A percentile compares a stretch with the other conserved stretches of the same genome.
phyloP scores from a whole-genome alignment of 1,284 basidiomycete species.

The Calocybe gambosa region DNA sequence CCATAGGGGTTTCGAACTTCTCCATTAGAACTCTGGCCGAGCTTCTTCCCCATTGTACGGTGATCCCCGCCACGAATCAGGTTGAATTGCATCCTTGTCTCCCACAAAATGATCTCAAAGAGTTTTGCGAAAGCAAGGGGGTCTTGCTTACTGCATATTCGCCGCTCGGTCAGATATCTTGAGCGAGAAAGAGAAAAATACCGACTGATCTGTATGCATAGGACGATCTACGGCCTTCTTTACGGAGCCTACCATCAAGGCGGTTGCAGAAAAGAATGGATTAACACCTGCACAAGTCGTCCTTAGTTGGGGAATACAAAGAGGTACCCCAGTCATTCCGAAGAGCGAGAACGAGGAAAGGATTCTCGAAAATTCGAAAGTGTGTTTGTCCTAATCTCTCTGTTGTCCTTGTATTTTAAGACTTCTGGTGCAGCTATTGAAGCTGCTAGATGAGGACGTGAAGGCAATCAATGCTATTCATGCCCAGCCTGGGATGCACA shows the following conservation, averaged over 20 bases:
- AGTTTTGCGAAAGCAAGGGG: conserved; percentile 51
- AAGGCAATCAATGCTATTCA: conserved; percentile 33
- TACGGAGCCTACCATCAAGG: conserved; percentile 26
- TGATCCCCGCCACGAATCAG: conserved; percentile 61
- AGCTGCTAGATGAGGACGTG: conserved; percentile 35
- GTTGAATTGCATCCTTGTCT: conserved; percentile 56
- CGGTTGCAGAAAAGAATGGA: conserved; percentile 40
- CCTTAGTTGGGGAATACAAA: conserved; percentile 45
- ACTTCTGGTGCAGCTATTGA: conserved; percentile 26
- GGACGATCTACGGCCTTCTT: conserved; percentile 18
- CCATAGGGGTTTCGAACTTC: conserved; percentile 69
- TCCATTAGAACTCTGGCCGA: conserved; percentile 44
- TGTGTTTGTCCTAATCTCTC: background rate
- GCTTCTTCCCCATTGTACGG: conserved; percentile 30
- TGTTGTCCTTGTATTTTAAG: background rate
- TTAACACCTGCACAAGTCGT: conserved; percentile 46
- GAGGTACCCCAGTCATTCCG: conserved; percentile 37
- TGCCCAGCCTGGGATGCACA: conserved; percentile 40
- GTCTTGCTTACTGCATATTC: conserved; percentile 66
- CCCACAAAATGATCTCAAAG: conserved; percentile 48
- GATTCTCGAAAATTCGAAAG: conserved; percentile 6
- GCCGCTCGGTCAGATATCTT: conserved; percentile 42
- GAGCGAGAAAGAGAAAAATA: background rate
- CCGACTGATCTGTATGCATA: background rate
- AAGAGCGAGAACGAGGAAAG: conserved; percentile 33